Evolutionary conservation across 2,329 filamentous ascomycete species (phyloP), one percentile per base, ranked within the genome.

Genomic region (Nectriaceae sp.): DNA sequence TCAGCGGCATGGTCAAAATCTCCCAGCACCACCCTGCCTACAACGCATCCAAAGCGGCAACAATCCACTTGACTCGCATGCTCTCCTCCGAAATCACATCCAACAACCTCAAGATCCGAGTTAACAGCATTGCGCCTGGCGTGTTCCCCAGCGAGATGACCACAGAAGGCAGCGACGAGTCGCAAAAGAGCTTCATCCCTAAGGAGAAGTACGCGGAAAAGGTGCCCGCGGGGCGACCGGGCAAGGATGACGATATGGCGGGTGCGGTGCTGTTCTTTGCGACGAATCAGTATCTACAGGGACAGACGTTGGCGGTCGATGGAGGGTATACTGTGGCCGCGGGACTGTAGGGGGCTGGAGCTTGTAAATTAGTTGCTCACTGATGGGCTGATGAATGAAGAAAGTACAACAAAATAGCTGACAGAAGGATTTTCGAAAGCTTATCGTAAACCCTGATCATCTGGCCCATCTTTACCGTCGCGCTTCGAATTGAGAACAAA

Each of bases 61-160:
- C 85, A 3, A 76, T 83, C 52, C 85, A 89, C 57, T 67, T 89
- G 46, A 84, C 76, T 26, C 74, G 83, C 46, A 84, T 88, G 63
- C 69, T 89, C 11, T 83, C 85, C 0, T 71, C 74, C 31, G 85
- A 88, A 66, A 64, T 88, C 5, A 77, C 80, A 1, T 71, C 70
- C 50, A 74, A 80, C 40, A 75, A 78, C 18, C 77, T 87, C 52
- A 85, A 82, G 65, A 75, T 81, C 35, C 88, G 90, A 56, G 78
- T 87, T 31, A 79, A 91, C 62, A 83, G 85, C 35, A 89, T 89
- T 52, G 88, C 88, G 0, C 88, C 88, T 0, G 87, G 87, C 26
- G 77, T 88, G 21, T 80, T 81, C 59, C 85, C 84, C 16, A 87
- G 84, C 61, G 87, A 89, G 78, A 89, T 89, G 87, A 85, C 84